Evolutionary conservation across 1,284 basidiomycete genomes (phyloP).

Genomic region (Phlebopus sp.): DNA sequence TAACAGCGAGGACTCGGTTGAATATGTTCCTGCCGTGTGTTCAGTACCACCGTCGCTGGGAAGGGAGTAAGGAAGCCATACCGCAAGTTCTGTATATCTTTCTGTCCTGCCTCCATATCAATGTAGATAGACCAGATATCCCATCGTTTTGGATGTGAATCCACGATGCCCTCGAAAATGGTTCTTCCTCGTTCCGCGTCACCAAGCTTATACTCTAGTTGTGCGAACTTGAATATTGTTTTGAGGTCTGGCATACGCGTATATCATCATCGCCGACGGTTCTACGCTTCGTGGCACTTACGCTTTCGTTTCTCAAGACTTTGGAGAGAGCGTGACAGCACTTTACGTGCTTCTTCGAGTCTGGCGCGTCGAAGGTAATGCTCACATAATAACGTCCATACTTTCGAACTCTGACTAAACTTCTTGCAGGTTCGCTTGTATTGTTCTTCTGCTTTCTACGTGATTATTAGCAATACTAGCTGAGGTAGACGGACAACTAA

Average conservation of each 20-base stretch:
- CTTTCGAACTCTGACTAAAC: constrained; percentile 88
- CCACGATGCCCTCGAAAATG: constrained; percentile 94
- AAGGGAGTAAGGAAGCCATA: constrained; percentile 30
- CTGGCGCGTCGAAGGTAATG: constrained; percentile 72
- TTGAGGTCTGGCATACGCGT: constrained; percentile 69
- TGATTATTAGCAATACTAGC: constrained; percentile 7
- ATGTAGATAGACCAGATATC: constrained; percentile 98
- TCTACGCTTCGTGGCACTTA: constrained; percentile 41
- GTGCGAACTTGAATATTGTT: constrained; percentile 91
- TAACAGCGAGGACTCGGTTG: constrained; percentile 76
- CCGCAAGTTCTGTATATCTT: constrained; percentile 76
- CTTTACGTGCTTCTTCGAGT: constrained; percentile 78
- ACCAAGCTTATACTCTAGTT: constrained; percentile 93
- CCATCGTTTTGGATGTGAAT: constrained; percentile 90
- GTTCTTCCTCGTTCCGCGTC: constrained; percentile 94
- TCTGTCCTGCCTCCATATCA: constrained; percentile 86
- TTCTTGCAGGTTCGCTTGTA: constrained; percentile 87
- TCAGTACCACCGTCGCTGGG: constrained; percentile 9
- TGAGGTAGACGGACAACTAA: constrained; percentile 33
- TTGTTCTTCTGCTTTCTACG: constrained; percentile 83
- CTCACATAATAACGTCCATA: constrained; percentile 89
- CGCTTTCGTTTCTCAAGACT: constrained; percentile 94
- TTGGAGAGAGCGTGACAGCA: constrained; percentile 89
- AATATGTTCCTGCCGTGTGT: constrained; percentile 66
- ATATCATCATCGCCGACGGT: constrained; percentile 4